A percentile compares a stretch with the other conserved stretches of the same genome.
Conservation (phyloP, 768 basidiomycete species). For the Mycena sanguinolenta region DNA sequence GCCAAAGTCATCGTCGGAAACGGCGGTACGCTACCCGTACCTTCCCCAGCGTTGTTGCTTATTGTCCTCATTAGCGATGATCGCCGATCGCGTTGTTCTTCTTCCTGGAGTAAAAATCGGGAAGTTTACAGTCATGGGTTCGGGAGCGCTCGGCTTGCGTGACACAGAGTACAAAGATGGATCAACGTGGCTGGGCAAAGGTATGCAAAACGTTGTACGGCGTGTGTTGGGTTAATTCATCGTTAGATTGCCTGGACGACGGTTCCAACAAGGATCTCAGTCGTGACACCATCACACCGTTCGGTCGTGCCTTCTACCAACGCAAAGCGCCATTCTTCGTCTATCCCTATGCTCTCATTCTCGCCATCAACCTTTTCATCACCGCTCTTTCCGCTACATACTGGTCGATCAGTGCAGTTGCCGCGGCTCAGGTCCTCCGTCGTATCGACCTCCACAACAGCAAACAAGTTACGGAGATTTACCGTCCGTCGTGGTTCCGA, state of each 20-base stretch:
- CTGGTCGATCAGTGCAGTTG: conserved; percentile 56
- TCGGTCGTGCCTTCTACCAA: conserved; percentile 58
- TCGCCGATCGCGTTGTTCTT: conserved; percentile 62
- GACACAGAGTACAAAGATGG: conserved; percentile 53
- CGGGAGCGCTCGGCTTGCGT: conserved; percentile 57
- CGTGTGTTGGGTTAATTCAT: background rate
- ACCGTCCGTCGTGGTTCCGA: conserved; percentile 52
- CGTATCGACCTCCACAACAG: conserved; percentile 47
- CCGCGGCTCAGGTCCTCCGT: conserved; percentile 54
- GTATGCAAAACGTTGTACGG: conserved; percentile 35
- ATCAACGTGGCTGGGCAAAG: conserved; percentile 52
- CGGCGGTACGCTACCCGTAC: conserved; percentile 25
- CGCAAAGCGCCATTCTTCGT: conserved; percentile 55
- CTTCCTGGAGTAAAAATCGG: conserved; percentile 57
- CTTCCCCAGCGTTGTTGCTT: background rate
- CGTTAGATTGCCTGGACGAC: conserved; percentile 28
- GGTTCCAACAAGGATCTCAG: conserved; percentile 37
- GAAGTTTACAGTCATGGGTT: conserved; percentile 56
- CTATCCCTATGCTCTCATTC: conserved; percentile 52
- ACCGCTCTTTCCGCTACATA: conserved; percentile 53
- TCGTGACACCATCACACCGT: conserved; percentile 52
- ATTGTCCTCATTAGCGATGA: conserved; percentile 51
- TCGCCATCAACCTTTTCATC: conserved; percentile 53
- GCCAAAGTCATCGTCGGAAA: conserved; percentile 18
- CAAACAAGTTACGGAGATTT: conserved; percentile 45